Percentiles rank a stretch among this genome's conserved stretches.
phyloP scores from a whole-genome alignment of 1,284 basidiomycete genomes.

The Hemileia vastatrix region DNA sequence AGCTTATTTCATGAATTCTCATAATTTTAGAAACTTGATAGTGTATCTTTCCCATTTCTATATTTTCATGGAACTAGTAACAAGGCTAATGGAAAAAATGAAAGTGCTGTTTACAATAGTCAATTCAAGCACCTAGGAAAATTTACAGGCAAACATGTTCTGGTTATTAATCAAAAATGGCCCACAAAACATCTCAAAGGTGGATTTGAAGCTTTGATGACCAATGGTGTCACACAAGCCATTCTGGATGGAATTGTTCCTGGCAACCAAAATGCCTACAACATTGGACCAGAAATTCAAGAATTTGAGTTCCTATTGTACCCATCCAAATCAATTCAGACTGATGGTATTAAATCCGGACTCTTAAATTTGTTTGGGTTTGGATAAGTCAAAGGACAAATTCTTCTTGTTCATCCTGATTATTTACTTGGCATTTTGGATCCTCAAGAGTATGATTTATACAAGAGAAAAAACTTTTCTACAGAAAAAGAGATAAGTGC shows the following conservation, averaged over 20 bases:
- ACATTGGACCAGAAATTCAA: conserved; percentile 85
- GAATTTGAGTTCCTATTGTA: conserved; percentile 87
- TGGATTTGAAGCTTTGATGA: conserved; percentile 94
- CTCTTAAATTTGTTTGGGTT: conserved; percentile 68
- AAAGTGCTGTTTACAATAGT: conserved; percentile 92
- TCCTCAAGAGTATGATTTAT: conserved; percentile 61
- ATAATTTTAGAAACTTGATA: too few relatives aligned
- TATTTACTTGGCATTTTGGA: conserved; percentile 78
- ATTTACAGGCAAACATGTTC: conserved; percentile 85
- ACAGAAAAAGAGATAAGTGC: conserved; percentile 75
- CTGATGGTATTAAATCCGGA: conserved; percentile 80
- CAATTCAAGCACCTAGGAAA: conserved; percentile 79
- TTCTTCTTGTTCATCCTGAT: conserved; percentile 77
- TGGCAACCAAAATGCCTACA: conserved; percentile 86
- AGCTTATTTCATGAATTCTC: conserved; percentile 47
- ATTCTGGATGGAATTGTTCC: conserved; percentile 79
- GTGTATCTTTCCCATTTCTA: conserved; percentile 49
- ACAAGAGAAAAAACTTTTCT: conserved; percentile 59
- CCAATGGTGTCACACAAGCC: conserved; percentile 82
- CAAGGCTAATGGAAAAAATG: conserved; percentile 96
- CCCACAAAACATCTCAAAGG: conserved; percentile 83
- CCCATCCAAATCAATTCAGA: conserved; percentile 90
- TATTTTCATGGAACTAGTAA: conserved; percentile 94
- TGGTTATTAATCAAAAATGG: conserved; percentile 94
- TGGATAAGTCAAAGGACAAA: conserved; percentile 94